A percentile compares a stretch with the other conserved stretches of the same genome.
Conservation (phyloP, 768 basidiomycete genomes). For the Suillus hirtellus region DNA sequence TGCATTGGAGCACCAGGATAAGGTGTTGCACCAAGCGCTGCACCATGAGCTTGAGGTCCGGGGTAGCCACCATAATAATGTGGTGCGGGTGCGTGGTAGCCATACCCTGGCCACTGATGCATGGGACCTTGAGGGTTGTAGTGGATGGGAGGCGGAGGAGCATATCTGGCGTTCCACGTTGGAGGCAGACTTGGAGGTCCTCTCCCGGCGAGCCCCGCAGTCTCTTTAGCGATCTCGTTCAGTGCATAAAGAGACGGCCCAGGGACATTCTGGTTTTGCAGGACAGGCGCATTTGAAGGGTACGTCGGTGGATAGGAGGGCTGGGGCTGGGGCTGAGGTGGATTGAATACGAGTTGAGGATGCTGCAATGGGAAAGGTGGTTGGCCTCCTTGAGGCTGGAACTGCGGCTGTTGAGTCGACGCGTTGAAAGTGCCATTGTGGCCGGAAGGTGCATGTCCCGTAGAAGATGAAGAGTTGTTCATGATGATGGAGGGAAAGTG, state of each 20-base stretch:
- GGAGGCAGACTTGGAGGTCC: background rate
- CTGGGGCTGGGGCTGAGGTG: background rate
- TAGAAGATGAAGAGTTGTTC: background rate
- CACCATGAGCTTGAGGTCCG: background rate
- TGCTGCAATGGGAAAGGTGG: background rate
- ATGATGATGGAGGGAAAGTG: background rate
- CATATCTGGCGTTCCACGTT: background rate
- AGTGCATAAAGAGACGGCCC: background rate
- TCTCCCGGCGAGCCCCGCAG: background rate
- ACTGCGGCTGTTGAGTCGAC: background rate
- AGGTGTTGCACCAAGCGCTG: background rate
- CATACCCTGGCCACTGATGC: background rate
- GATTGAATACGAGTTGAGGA: background rate
- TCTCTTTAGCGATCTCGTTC: background rate
- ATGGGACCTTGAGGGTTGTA: background rate
- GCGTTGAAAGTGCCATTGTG: background rate
- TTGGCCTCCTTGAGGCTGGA: background rate
- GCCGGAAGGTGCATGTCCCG: fast-evolving
- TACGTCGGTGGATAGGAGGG: background rate
- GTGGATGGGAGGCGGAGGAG: background rate
- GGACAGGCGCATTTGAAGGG: background rate
- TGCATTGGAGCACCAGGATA: background rate
- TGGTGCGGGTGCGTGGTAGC: background rate
- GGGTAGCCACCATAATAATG: background rate
- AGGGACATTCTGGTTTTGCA: background rate